These are phyloP conservation scores for Hypomontagnella submonticulosa DNA, from an alignment of 495 filamentous ascomycete genomes.

Conservation along the genomic window DNA sequence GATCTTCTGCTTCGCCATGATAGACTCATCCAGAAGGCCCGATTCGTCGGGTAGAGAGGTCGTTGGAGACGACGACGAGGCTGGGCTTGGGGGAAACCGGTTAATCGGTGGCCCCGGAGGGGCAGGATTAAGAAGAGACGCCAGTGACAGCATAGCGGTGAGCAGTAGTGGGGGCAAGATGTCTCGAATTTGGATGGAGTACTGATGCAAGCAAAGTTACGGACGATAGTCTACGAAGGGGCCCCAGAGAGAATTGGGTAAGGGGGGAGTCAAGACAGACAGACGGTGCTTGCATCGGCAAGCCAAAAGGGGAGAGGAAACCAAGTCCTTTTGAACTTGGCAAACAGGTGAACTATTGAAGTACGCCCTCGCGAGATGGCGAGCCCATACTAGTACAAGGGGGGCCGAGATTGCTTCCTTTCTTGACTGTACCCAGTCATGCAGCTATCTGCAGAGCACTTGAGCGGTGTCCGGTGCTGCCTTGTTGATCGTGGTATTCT, in stretches of 20 bases:
- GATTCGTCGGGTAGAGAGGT: conserved; percentile 44
- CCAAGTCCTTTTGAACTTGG: conserved; percentile 46
- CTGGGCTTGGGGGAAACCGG: conserved; percentile 46
- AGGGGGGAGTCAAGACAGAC: conserved; percentile 50
- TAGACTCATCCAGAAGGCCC: conserved; percentile 40
- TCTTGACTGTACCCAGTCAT: conserved; percentile 53
- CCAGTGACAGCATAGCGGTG: conserved; percentile 64
- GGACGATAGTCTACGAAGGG: conserved; percentile 42
- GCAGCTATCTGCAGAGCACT: conserved; percentile 52
- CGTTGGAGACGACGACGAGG: conserved; percentile 45
- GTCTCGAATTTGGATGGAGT: conserved; percentile 48
- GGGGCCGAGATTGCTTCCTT: conserved; percentile 51
- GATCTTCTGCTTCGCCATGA: conserved; percentile 56
- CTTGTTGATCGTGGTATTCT: conserved; percentile 54
- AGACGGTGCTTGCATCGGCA: conserved; percentile 51
- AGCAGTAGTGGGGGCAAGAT: conserved; percentile 41
- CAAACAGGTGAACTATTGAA: conserved; percentile 49
- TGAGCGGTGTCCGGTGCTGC: conserved; percentile 48
- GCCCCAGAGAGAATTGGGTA: conserved; percentile 32
- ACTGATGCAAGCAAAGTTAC: conserved; percentile 46
- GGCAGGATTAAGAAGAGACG: conserved; percentile 71
- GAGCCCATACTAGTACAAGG: conserved; percentile 53
- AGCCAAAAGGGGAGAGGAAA: conserved; percentile 42
- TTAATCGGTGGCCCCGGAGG: conserved; percentile 52
- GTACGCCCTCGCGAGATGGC: conserved; percentile 46